Base-by-base conservation (phyloP, 2,329 filamentous ascomycete species). In the Alternaria sp. region DNA sequence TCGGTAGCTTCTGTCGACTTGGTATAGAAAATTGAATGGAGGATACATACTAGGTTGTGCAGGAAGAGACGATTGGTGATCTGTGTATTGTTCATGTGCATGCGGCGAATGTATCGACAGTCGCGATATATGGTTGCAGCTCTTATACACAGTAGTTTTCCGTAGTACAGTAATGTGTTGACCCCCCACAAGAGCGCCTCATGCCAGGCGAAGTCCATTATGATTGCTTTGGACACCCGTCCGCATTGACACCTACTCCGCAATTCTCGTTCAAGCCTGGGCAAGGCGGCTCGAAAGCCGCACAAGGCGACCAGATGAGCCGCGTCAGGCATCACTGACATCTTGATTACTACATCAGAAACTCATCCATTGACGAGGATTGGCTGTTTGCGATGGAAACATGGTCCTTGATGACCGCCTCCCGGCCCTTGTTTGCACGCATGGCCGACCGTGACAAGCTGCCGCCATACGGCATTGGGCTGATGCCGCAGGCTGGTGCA, bases 11-110 rank as follows among this genome's bases (percentile, higher is more conserved):
- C 53, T 59, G 59, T 65, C 22, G 65, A 65, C 61, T 62, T 75
- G 73, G 67, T 69, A 68, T 68, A 62, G 67, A 65, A 67, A 66
- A 73, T 75, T 75, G 75, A 68, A 74, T 67, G 67, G 69, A 63
- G 66, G 68, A 72, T 60, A 73, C 67, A 66, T 69, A 66, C 58
- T 74, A 69, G 65, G 46, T 49, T 53, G 56, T 44, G 54, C 63
- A 62, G 61, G 54, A 51, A 55, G 51, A 67, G 58, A 67, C 38
- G 62, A 58, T 65, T 49, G 57, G 51, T 26, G 53, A 42, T 57
- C 67, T 71, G 61, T 72, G 69, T 75, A 76, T 76, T 72, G 69
- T 71, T 70, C 62, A 70, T 72, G 61, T 70, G 67, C 59, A 66
- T 59, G 65, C 57, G 56, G 56, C 59, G 57, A 70, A 67, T 12